Evolutionary conservation across 2,329 filamentous ascomycete genomes (phyloP).

Genomic region (Cladosporium halotolerans): DNA sequence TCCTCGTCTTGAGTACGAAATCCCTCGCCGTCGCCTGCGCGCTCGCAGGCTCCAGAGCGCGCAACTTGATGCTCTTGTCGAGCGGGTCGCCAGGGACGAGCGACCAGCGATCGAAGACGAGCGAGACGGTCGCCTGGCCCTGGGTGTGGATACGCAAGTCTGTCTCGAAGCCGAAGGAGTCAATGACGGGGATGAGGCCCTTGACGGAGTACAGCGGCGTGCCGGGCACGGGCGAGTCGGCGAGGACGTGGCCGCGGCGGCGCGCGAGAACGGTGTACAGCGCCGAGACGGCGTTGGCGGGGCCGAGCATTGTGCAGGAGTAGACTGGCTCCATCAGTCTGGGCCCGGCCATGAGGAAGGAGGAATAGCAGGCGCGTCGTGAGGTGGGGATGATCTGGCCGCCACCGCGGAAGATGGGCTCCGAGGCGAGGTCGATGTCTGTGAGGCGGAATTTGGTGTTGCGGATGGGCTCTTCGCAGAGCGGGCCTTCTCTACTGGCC

Average conservation of each 20-base stretch:
- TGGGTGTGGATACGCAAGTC: slow-evolving; percentile 94
- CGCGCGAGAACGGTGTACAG: slow-evolving; percentile 88
- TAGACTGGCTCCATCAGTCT: slow-evolving; percentile 96
- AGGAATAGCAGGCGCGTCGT: slow-evolving; percentile 86
- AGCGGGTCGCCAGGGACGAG: slow-evolving; percentile 94
- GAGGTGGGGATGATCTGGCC: slow-evolving; percentile 97
- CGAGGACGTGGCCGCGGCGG: slow-evolving; percentile 83
- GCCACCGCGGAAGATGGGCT: slow-evolving; percentile 90
- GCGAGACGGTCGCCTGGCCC: slow-evolving; percentile 79
- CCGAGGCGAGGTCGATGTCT: slow-evolving; percentile 75
- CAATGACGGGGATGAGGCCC: slow-evolving; percentile 89
- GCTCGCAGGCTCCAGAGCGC: slow-evolving; percentile 78
- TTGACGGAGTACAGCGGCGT: slow-evolving; percentile 89
- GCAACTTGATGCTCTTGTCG: slow-evolving; percentile 74
- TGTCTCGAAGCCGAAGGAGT: slow-evolving; percentile 96
- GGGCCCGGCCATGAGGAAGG: slow-evolving; percentile 94
- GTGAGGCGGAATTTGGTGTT: slow-evolving; percentile 98
- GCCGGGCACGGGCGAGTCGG: slow-evolving; percentile 89
- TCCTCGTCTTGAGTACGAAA: slow-evolving; percentile 91
- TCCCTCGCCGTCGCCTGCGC: slow-evolving; percentile 88
- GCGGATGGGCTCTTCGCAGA: slow-evolving; percentile 97
- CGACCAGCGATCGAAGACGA: slow-evolving; percentile 94
- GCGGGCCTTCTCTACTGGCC: slow-evolving; percentile 88
- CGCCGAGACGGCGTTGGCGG: slow-evolving; percentile 78
- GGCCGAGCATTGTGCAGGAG: slow-evolving; percentile 84